These are phyloP conservation scores for Papilionanthe hybrid DNA, from an alignment of 116 monocot species.

Conservation along the genomic window DNA sequence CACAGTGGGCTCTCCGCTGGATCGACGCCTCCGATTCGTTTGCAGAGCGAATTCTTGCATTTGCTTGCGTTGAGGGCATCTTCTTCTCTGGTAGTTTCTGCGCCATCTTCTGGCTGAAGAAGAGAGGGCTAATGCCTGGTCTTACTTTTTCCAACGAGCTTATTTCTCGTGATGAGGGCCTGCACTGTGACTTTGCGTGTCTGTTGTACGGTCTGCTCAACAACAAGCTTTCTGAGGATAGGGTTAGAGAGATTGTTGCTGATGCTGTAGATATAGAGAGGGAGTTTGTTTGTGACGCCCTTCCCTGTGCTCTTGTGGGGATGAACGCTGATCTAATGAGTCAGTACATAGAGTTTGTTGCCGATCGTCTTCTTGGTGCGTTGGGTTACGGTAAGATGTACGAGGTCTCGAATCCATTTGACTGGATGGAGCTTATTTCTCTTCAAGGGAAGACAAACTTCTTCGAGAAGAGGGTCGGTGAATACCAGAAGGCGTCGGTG, in stretches of 20 bases:
- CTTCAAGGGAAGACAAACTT: slow-evolving; percentile 91
- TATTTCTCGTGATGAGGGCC: slow-evolving; percentile 88
- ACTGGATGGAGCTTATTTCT: slow-evolving; percentile 92
- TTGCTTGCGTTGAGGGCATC: slow-evolving; percentile 66
- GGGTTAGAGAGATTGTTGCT: slow-evolving; percentile 46
- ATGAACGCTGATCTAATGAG: slow-evolving; percentile 84
- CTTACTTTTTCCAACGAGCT: slow-evolving; percentile 93
- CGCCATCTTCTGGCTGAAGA: slow-evolving; percentile 95
- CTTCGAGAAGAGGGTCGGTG: slow-evolving; percentile 92
- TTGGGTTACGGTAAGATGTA: slow-evolving; percentile 59
- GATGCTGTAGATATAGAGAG: slow-evolving; percentile 89
- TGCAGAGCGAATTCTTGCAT: slow-evolving; percentile 75
- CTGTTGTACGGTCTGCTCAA: slow-evolving; percentile 59
- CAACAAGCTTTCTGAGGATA: slow-evolving; percentile 46
- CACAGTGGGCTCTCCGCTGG: slow-evolving; percentile 82
- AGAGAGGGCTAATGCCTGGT: slow-evolving; percentile 86
- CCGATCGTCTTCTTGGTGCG: slow-evolving; percentile 55
- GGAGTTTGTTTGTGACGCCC: slow-evolving; percentile 76
- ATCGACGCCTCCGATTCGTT: slow-evolving; percentile 59
- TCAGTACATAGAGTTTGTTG: slow-evolving; percentile 85
- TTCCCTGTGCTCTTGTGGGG: slow-evolving; percentile 68
- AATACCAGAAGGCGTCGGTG: slow-evolving; percentile 88
- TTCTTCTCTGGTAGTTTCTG: slow-evolving; percentile 97
- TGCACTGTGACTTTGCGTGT: slow-evolving; percentile 86
- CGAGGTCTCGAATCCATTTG: slow-evolving; percentile 60